phyloP scores from a whole-genome alignment of 2,329 filamentous ascomycete species.

The Rhynchosporium secalis region DNA sequence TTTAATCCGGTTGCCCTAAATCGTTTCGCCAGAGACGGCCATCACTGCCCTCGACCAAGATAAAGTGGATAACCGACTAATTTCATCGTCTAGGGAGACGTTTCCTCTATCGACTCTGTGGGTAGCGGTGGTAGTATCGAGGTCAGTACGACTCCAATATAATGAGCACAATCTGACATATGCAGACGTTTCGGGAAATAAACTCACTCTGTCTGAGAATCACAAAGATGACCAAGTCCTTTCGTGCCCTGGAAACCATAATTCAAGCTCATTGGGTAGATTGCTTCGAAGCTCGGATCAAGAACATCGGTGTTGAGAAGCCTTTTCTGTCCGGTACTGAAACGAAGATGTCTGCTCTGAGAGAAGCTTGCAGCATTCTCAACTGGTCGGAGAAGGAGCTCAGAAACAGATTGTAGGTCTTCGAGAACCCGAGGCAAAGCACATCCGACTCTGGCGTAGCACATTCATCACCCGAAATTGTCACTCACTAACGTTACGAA shows the following conservation, averaged over 20 bases:
- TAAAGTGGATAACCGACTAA: background rate
- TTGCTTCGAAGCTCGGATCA: slow-evolving; percentile 15
- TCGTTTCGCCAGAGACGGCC: too few relatives aligned
- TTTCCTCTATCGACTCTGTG: background rate
- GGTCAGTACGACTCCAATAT: background rate
- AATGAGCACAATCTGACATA: background rate
- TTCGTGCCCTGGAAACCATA: slow-evolving; percentile 15
- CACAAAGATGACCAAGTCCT: slow-evolving; percentile 8
- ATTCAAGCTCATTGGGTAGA: slow-evolving; percentile 15
- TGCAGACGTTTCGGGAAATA: slow-evolving; percentile 8
- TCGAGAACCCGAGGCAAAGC: background rate
- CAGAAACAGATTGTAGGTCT: slow-evolving; percentile 15
- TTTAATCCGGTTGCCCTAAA: too few relatives aligned
- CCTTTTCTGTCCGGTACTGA: slow-evolving; percentile 12
- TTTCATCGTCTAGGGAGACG: background rate
- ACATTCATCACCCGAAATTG: too few relatives aligned
- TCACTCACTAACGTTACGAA: too few relatives aligned
- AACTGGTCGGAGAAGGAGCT: slow-evolving; percentile 17
- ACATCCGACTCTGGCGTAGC: too few relatives aligned
- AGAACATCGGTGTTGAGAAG: slow-evolving; percentile 10
- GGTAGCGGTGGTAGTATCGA: background rate
- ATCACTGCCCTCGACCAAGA: too few relatives aligned
- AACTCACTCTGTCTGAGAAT: slow-evolving; percentile 12
- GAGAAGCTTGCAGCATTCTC: slow-evolving; percentile 13
- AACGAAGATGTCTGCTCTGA: slow-evolving; percentile 16